Base-by-base conservation (phyloP, 2,329 filamentous ascomycete genomes). In the Pseudogymnoascus sp. region DNA sequence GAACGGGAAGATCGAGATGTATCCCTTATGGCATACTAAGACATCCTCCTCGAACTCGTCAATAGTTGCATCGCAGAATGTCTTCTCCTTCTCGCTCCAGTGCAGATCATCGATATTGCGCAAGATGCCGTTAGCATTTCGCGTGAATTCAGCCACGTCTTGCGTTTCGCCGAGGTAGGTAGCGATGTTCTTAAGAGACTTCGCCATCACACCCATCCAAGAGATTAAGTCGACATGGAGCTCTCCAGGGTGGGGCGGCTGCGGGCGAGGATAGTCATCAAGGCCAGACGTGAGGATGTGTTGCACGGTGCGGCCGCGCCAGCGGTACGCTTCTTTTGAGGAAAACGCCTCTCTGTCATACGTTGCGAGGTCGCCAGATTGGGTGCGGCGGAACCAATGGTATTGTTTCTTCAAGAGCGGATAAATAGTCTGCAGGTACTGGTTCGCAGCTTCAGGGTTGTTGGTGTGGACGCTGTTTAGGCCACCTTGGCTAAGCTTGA, bases 161-260 rank as follows among this genome's bases (percentile, higher is more conserved):
- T 96, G 91, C 0, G 75, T 74, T 65, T 91, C 82, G 52, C 82
- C 85, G n/a, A 97, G 80, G 23, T 84, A 82, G 48, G 82, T 76
- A 1, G 91, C 90, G 66, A 96, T 89, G 66, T 87, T 89, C 67
- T 84, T 81, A 59, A 99, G 82, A n/a, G 88, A 87, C 65, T 87
- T 85, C 38, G 89, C 87, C 90, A 96, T 95, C 76, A 96, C 83
- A n/a, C 92, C 94, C 75, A 99, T 88, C 94, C 94, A 99, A 58
- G 89, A 89, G 72, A 99, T 88, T 59, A 97, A 79, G 73, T 99
- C 94, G 28, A 95, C 86, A 72, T 99, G 92, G 57, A 99, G 81
- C 82, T 99, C 94, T 68, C 90, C 92, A 0, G 94, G 92, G 72
- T 96, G 92, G 23, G 94, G 94, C 12, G 94, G 92, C 73, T 95